phyloP scores from a whole-genome alignment of 1,139 yeast species.

The Lodderomyces orthopsilosis region DNA sequence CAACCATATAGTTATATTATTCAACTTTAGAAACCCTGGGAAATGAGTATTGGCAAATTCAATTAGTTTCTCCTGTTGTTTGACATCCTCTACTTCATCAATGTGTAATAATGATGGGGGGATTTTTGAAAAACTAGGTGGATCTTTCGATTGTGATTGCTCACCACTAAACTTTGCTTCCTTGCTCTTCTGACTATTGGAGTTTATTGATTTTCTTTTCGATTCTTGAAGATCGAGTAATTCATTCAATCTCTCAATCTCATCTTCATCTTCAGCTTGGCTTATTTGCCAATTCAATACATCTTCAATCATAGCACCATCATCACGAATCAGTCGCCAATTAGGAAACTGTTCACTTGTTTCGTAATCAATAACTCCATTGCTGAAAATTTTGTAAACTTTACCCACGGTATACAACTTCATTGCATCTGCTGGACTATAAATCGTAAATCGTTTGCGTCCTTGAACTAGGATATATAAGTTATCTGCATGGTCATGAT shows the following conservation, averaged over 20 bases:
- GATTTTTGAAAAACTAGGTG: constrained; percentile 64
- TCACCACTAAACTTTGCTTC: neutral
- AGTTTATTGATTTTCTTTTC: neutral
- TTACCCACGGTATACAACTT: constrained; percentile 61
- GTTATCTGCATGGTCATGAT: constrained; percentile 79
- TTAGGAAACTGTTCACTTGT: constrained; percentile 45
- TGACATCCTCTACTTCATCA: constrained; percentile 42
- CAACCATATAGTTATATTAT: constrained; percentile 45
- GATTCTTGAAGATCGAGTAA: constrained; percentile 2
- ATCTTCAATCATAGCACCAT: constrained; percentile 57
- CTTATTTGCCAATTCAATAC: constrained; percentile 33
- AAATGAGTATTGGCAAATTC: constrained; percentile 30
- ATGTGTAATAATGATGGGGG: constrained; percentile 64
- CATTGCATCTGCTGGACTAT: constrained; percentile 58
- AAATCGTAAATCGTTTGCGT: constrained; percentile 62
- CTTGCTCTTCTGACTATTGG: constrained; percentile 7
- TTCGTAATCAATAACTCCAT: constrained; percentile 64
- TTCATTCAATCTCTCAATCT: constrained; percentile 13
- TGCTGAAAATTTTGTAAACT: constrained; percentile 45
- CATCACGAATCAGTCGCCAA: constrained; percentile 60
- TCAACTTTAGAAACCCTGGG: constrained; percentile 47
- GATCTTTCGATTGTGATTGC: constrained; percentile 42
- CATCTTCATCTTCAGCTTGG: constrained; percentile 11
- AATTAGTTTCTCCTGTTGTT: constrained; percentile 24
- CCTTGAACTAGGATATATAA: constrained; percentile 61